phyloP scores from a whole-genome alignment of 2,329 filamentous ascomycete species.

The Leptographium procerum region DNA sequence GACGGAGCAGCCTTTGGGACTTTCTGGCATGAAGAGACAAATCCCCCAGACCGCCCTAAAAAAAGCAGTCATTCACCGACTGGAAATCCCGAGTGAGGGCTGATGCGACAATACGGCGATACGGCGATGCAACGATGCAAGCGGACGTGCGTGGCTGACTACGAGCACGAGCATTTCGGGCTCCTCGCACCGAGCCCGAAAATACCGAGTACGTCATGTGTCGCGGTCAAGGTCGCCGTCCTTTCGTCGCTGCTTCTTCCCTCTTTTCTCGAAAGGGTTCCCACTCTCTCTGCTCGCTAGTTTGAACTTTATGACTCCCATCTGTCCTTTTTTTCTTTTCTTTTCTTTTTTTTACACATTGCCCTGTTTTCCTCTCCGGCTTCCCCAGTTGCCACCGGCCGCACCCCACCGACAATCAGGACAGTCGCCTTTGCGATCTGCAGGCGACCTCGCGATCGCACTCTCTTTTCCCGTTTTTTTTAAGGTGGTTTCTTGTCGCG shows the following conservation, averaged over 20 bases:
- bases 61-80: neutral
- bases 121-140: neutral
- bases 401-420: neutral
- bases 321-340: neutral
- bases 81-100: neutral
- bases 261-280: too few species aligned
- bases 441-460: neutral
- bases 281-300: neutral
- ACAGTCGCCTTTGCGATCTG: neutral
- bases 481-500: too few species aligned
- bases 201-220: neutral
- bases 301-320: neutral
- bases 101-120: neutral
- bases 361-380: neutral
- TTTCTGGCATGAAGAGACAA: neutral
- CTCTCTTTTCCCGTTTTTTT: neutral
- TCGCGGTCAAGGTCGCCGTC: neutral
- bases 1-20: neutral
- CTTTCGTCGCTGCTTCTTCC: neutral
- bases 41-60: neutral
- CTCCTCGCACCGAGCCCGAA: too few species aligned
- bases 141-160: neutral
- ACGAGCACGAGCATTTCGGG: too few species aligned
- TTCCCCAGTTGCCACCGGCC: neutral
- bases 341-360: neutral